A percentile compares a stretch with the other conserved stretches of the same genome.
Evolutionary conservation across 192 early-diverging fungal species (phyloP).

Genomic region (Coemansia sp.): DNA sequence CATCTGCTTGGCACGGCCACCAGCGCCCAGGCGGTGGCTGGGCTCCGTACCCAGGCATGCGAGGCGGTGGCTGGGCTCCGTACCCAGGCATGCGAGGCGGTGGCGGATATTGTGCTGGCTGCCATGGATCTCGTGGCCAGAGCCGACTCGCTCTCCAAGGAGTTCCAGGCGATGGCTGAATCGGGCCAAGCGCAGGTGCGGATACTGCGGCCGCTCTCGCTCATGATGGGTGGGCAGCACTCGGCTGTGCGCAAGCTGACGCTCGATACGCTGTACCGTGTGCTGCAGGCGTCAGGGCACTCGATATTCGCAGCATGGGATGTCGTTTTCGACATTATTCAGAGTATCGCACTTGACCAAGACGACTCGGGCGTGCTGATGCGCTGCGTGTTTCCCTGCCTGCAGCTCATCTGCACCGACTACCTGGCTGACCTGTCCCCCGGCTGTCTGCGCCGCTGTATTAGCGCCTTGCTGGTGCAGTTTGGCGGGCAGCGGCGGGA

Average conservation of each 20-base stretch:
- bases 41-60: constrained; percentile 77
- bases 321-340: constrained; percentile 87
- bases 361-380: constrained; percentile 49
- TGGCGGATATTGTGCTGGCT: constrained; percentile 72
- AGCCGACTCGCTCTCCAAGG: constrained; percentile 15
- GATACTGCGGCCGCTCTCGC: constrained; percentile 61
- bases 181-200: constrained; percentile 68
- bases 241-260: constrained; percentile 75
- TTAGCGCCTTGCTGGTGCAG: constrained; percentile 65
- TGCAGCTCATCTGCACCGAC: constrained; percentile 95
- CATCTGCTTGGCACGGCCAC: constrained; percentile 79
- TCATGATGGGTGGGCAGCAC: constrained; percentile 43
- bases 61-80: constrained; percentile 69
- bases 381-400: constrained; percentile 82
- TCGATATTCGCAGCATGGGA: constrained; percentile 80
- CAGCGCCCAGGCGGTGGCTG: constrained; percentile 47
- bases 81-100: constrained; percentile 70
- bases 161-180: constrained; percentile 44
- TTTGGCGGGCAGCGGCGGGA: constrained; percentile 87
- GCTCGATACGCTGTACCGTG: constrained; percentile 84
- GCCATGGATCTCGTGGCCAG: constrained; percentile 66
- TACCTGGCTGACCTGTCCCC: constrained; percentile 81
- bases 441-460: constrained; percentile 71
- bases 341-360: constrained; percentile 13
- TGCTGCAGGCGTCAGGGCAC: constrained; percentile 90